Conservation (phyloP, 345 rosid species). For the Anacardium occidentale region DNA sequence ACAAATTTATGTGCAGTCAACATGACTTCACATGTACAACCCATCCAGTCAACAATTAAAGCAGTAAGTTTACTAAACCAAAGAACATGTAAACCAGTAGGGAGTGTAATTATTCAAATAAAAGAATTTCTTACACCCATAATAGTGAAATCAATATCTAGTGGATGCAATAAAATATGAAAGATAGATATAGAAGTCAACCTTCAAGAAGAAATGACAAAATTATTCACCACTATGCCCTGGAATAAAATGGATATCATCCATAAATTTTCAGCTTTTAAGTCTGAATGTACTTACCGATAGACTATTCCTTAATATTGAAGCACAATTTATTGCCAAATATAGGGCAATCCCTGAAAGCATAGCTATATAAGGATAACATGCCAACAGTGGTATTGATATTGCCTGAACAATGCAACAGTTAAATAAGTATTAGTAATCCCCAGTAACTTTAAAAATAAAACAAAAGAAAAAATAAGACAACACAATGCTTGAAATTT, state of each 20-base stretch:
- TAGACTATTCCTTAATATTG: constrained; percentile 45
- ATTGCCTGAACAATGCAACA: constrained; percentile 36
- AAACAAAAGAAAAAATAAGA: background rate
- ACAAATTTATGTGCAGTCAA: background rate
- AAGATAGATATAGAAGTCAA: background rate
- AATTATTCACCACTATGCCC: background rate
- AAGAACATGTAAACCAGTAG: background rate
- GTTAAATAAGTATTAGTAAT: background rate
- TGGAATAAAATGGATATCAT: background rate
- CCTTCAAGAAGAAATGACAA: background rate
- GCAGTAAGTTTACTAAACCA: background rate
- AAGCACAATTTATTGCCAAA: constrained; percentile 41
- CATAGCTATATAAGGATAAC: constrained; percentile 50
- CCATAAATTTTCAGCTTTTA: background rate
- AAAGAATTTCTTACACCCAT: too few species aligned
- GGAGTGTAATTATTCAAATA: background rate
- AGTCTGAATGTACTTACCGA: constrained; percentile 38
- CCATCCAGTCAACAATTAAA: background rate
- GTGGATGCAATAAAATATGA: background rate
- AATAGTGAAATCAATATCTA: background rate
- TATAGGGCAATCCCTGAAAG: constrained; percentile 46
- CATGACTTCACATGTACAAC: background rate
- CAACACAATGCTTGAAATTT: constrained; percentile 8
- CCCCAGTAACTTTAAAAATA: background rate
- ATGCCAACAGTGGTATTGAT: constrained; percentile 46